Percentiles rank a stretch among this genome's conserved stretches.
phyloP scores from a whole-genome alignment of 2,329 filamentous ascomycete genomes.

The Cordyceps fumosorosea region DNA sequence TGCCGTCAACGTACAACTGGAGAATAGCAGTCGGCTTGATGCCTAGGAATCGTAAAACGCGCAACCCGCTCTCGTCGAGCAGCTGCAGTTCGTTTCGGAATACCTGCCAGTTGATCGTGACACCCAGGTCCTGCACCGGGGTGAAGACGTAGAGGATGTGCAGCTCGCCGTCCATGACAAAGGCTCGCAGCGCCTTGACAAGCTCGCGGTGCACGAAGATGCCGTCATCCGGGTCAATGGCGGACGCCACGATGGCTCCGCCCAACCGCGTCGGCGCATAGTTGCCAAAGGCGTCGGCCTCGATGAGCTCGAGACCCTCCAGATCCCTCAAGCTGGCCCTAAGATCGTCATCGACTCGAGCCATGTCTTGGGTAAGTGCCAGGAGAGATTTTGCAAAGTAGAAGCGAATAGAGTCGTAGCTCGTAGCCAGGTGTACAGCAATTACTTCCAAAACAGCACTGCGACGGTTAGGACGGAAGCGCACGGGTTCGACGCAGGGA shows the following conservation, averaged over 20 bases:
- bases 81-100: slow-evolving; percentile 65
- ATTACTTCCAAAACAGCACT: slow-evolving; percentile 68
- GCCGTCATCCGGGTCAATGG: slow-evolving; percentile 68
- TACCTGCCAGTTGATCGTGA: slow-evolving; percentile 62
- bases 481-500: not conserved
- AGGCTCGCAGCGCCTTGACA: slow-evolving; percentile 58
- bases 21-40: slow-evolving; percentile 62
- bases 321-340: slow-evolving; percentile 55
- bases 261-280: slow-evolving; percentile 61
- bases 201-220: slow-evolving; percentile 67
- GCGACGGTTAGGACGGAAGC: slow-evolving; percentile 14
- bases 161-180: slow-evolving; percentile 77
- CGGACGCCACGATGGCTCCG: slow-evolving; percentile 64
- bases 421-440: slow-evolving; percentile 60
- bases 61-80: slow-evolving; percentile 64
- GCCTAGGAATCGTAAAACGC: slow-evolving; percentile 62
- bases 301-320: slow-evolving; percentile 47
- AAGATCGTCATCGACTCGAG: slow-evolving; percentile 46
- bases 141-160: slow-evolving; percentile 74
- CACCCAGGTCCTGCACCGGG: slow-evolving; percentile 53
- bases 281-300: slow-evolving; percentile 39
- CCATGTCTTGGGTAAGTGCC: slow-evolving; percentile 46
- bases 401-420: slow-evolving; percentile 56
- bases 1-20: slow-evolving; percentile 45
- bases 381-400: slow-evolving; percentile 64